Conservation (phyloP, 2,329 filamentous ascomycete genomes). For the Alternaria gansuensis region DNA sequence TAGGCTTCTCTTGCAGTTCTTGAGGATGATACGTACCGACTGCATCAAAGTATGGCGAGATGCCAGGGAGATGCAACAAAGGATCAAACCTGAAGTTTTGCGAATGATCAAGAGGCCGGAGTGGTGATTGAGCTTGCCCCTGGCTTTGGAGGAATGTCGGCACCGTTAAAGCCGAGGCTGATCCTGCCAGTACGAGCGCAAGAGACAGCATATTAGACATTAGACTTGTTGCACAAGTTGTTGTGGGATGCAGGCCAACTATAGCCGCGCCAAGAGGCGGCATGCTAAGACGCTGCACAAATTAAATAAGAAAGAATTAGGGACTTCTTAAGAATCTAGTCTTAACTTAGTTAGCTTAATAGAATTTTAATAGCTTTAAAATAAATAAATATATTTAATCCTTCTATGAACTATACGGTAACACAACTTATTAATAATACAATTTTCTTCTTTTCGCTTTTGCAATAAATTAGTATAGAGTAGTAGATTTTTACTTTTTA, state of each 20-base stretch:
- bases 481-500: no score
- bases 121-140: constrained; percentile 19
- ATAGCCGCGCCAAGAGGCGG: no score
- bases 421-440: no score
- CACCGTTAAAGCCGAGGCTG: constrained; percentile 33
- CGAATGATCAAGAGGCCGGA: constrained; percentile 39
- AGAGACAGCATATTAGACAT: constrained; percentile 24
- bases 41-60: constrained; percentile 61
- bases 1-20: neutral
- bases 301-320: no score
- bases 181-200: constrained; percentile 31
- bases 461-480: no score
- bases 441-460: no score
- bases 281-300: no score
- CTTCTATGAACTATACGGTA: no score
- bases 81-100: constrained; percentile 58
- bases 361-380: no score
- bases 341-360: no score
- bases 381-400: no score
- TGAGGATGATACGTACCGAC: constrained; percentile 37
- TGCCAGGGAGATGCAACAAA: constrained; percentile 59
- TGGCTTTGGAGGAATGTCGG: constrained; percentile 20
- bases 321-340: no score
- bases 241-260: constrained; percentile 1
- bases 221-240: neutral